Evolutionary conservation across 768 basidiomycete species (phyloP).

Genomic region (Suillus americanus): DNA sequence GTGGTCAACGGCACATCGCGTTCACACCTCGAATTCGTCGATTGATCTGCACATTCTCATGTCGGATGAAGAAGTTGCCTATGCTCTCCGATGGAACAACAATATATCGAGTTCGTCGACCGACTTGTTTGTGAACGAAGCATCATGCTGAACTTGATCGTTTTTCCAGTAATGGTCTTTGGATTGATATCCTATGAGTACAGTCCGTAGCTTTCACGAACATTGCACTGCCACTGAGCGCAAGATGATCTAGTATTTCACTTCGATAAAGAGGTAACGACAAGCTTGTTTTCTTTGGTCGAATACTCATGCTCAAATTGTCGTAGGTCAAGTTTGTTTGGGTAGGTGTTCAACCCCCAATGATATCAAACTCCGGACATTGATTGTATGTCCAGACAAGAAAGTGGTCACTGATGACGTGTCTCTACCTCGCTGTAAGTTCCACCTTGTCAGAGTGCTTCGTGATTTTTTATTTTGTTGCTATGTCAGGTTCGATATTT

Average conservation of each 20-base stretch:
- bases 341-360: background rate
- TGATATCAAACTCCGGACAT: background rate
- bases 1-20: background rate
- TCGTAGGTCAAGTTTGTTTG: background rate
- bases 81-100: background rate
- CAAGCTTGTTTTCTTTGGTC: background rate
- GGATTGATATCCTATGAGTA: background rate
- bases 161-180: background rate
- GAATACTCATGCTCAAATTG: background rate
- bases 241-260: background rate
- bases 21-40: background rate
- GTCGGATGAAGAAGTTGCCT: background rate
- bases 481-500: background rate
- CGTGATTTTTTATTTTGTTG: background rate
- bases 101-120: background rate
- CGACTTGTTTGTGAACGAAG: background rate
- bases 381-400: background rate
- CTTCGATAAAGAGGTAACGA: constrained; percentile 1
- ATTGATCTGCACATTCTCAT: background rate
- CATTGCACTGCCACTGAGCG: background rate
- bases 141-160: background rate
- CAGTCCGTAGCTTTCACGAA: background rate
- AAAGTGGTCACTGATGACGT: background rate
- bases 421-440: background rate
- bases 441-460: background rate